Conservation (phyloP, 768 basidiomycete genomes). For the Porphyrellus cyaneotinctus region DNA sequence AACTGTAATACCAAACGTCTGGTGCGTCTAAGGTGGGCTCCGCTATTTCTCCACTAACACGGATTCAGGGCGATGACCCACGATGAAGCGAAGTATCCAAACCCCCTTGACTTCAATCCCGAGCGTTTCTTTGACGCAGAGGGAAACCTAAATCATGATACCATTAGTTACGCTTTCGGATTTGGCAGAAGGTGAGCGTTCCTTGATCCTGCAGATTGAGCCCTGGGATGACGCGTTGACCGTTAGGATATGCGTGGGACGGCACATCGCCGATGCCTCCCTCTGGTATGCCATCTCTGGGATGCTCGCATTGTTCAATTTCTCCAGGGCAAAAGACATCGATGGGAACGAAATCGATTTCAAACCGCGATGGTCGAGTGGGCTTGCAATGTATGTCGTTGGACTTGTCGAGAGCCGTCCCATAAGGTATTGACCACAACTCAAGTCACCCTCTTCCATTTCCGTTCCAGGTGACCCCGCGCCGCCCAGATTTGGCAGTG, state of each 20-base stretch:
- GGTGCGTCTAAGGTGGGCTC: conserved; percentile 13
- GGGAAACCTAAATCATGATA: conserved; percentile 24
- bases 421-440: neutral
- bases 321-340: conserved; percentile 21
- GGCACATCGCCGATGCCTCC: conserved; percentile 23
- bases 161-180: conserved; percentile 19
- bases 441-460: conserved; percentile 20
- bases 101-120: conserved; percentile 32
- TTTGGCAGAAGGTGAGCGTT: conserved; percentile 23
- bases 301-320: conserved; percentile 28
- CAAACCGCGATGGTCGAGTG: conserved; percentile 13
- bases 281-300: conserved; percentile 27
- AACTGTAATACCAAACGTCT: conserved; percentile 26
- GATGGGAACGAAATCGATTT: conserved; percentile 24
- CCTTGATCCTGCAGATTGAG: neutral
- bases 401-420: no score
- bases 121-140: conserved; percentile 26
- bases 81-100: conserved; percentile 30
- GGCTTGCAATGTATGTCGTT: conserved; percentile 14
- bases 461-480: conserved; percentile 11
- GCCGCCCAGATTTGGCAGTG: neutral
- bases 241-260: conserved; percentile 23
- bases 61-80: conserved; percentile 31
- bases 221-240: neutral
- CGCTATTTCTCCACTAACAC: neutral